Conservation (phyloP, 2,329 filamentous ascomycete species). For the Chaetomium sp. region DNA sequence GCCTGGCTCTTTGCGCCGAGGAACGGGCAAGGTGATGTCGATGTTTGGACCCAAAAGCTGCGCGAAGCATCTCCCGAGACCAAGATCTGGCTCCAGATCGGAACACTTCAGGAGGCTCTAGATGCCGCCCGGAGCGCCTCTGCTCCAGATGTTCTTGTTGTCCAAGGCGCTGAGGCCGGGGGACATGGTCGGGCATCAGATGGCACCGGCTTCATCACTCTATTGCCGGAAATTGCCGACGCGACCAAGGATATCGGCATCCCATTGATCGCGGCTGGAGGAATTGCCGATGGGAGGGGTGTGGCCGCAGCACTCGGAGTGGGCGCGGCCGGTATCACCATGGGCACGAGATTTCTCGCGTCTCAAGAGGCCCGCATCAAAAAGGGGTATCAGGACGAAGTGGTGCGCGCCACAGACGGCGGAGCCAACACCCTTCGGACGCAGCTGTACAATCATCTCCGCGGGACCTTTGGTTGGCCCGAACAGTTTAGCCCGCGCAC, state of each 20-base stretch:
- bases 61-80: slow-evolving; percentile 35
- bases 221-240: slow-evolving; percentile 46
- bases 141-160: slow-evolving; percentile 43
- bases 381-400: slow-evolving; percentile 37
- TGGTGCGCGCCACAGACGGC: slow-evolving; percentile 36
- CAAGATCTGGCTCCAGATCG: slow-evolving; percentile 48
- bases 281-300: slow-evolving; percentile 46
- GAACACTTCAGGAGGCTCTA: slow-evolving; percentile 41
- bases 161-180: slow-evolving; percentile 49
- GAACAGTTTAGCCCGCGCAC: slow-evolving; percentile 35
- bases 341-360: slow-evolving; percentile 61
- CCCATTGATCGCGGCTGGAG: slow-evolving; percentile 45
- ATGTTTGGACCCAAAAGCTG: slow-evolving; percentile 40
- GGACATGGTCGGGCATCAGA: slow-evolving; percentile 43
- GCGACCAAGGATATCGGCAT: slow-evolving; percentile 31
- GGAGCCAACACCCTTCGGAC: slow-evolving; percentile 36
- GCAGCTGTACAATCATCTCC: slow-evolving; percentile 38
- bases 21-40: slow-evolving; percentile 30
- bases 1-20: slow-evolving; percentile 44
- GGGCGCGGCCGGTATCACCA: slow-evolving; percentile 47
- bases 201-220: slow-evolving; percentile 38
- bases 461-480: slow-evolving; percentile 39
- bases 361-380: slow-evolving; percentile 34
- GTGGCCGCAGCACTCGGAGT: slow-evolving; percentile 43
- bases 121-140: slow-evolving; percentile 31